phyloP scores from a whole-genome alignment of 257 asterid species.

The Nicotiana paniculata region DNA sequence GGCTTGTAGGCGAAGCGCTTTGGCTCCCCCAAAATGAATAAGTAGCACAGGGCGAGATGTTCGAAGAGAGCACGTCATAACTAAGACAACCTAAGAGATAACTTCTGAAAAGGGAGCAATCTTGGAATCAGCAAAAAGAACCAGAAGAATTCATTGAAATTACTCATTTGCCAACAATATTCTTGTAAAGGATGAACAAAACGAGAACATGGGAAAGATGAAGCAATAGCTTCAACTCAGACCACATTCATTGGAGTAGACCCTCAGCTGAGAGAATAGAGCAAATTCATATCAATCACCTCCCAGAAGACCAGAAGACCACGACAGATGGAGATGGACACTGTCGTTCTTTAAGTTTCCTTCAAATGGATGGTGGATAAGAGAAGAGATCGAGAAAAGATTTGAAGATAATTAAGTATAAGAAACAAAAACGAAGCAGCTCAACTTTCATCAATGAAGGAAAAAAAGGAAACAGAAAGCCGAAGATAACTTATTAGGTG shows the following conservation, averaged over 20 bases:
- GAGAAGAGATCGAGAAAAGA: neutral
- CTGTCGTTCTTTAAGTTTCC: neutral
- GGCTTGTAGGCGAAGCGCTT: neutral
- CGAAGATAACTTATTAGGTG: neutral
- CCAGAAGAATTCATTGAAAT: neutral
- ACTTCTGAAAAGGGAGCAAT: neutral
- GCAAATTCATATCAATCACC: neutral
- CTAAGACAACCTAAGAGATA: neutral
- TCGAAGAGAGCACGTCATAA: neutral
- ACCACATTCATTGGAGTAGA: neutral
- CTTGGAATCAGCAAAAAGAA: neutral
- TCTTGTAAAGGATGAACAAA: neutral
- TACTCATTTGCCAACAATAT: neutral
- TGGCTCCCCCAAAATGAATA: neutral
- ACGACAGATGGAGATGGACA: neutral
- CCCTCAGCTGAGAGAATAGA: neutral
- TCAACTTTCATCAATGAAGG: neutral
- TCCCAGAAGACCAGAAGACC: neutral
- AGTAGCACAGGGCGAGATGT: neutral
- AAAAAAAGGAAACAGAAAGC: neutral
- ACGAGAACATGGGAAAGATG: neutral
- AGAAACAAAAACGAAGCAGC: neutral
- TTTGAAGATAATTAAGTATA: neutral
- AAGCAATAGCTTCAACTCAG: neutral
- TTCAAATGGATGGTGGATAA: neutral